Conservation (phyloP, 192 early-diverging fungal species). For the Entrophospora sp. region DNA sequence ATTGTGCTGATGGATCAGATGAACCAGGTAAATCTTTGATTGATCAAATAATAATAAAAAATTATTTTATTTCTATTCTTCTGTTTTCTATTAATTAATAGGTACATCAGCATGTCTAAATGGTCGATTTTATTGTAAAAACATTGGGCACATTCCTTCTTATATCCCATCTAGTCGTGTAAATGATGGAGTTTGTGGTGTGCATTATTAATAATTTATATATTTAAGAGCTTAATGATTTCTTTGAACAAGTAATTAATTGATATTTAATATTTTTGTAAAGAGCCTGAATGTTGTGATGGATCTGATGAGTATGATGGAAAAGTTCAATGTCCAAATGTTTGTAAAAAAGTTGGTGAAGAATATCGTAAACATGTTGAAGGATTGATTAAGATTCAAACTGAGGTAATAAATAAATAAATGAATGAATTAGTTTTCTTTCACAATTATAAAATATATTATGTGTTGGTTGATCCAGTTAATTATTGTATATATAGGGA, state of each 20-base stretch:
- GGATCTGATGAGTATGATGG: conserved; percentile 81
- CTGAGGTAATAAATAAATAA: too few relatives aligned
- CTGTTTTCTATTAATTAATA: conserved; percentile 17
- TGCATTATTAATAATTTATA: too few relatives aligned
- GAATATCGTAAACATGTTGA: conserved; percentile 32
- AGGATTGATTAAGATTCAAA: conserved; percentile 18
- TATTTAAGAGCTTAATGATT: neutral
- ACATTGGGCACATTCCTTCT: conserved; percentile 62
- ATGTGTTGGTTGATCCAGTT: too few relatives aligned
- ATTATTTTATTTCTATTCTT: too few relatives aligned
- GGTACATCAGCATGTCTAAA: conserved; percentile 88
- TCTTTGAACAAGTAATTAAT: neutral
- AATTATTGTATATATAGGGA: conserved; percentile 1
- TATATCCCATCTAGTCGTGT: conserved; percentile 63
- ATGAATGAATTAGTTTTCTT: too few relatives aligned
- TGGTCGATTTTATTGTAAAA: conserved; percentile 72
- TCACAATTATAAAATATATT: too few relatives aligned
- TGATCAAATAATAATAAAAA: too few relatives aligned
- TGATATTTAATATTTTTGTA: neutral
- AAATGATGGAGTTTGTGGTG: conserved; percentile 92
- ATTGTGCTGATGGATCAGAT: conserved; percentile 90
- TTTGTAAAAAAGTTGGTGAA: conserved; percentile 57
- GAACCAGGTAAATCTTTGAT: conserved; percentile 62
- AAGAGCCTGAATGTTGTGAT: conserved; percentile 87
- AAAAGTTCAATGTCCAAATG: conserved; percentile 56